These are phyloP conservation scores for Calendula officinalis DNA, from an alignment of 129 eudicot genomes.

Conservation along the genomic window DNA sequence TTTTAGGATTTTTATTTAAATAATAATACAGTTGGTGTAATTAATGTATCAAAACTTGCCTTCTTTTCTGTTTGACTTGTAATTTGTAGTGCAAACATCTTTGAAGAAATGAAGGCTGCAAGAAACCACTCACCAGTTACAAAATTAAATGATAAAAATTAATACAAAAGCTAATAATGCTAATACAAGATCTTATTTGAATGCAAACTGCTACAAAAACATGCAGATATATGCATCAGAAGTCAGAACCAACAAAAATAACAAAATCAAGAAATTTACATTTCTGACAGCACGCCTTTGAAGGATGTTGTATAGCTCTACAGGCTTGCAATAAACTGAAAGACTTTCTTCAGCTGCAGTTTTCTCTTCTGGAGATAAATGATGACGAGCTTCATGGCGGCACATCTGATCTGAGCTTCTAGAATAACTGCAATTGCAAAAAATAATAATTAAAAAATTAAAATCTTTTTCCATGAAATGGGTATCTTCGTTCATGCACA, in stretches of 20 bases:
- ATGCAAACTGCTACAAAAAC: slow-evolving; percentile 16
- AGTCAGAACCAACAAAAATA: background rate
- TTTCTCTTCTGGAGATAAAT: slow-evolving; percentile 80
- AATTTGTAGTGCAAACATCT: slow-evolving; percentile 77
- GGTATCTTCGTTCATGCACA: slow-evolving; percentile 29
- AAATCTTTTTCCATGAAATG: slow-evolving; percentile 46
- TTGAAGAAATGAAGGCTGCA: slow-evolving; percentile 91
- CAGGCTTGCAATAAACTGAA: slow-evolving; percentile 91
- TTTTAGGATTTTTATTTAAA: too few relatives aligned
- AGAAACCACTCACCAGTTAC: slow-evolving; percentile 28
- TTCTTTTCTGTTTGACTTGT: slow-evolving; percentile 65
- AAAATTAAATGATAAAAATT: background rate
- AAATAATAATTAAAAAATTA: background rate
- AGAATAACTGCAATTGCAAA: slow-evolving; percentile 74
- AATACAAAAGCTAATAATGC: background rate
- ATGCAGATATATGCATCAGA: slow-evolving; percentile 17
- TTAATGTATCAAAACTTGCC: slow-evolving; percentile 39
- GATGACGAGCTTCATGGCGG: slow-evolving; percentile 65
- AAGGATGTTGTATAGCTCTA: slow-evolving; percentile 93
- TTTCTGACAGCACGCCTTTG: slow-evolving; percentile 83
- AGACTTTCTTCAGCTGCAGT: slow-evolving; percentile 95
- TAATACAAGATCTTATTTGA: background rate
- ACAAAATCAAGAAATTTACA: slow-evolving; percentile 41
- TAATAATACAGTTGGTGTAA: background rate
- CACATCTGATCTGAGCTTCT: slow-evolving; percentile 80